phyloP scores from a whole-genome alignment of 345 rosid species.

The Citrus glauca region DNA sequence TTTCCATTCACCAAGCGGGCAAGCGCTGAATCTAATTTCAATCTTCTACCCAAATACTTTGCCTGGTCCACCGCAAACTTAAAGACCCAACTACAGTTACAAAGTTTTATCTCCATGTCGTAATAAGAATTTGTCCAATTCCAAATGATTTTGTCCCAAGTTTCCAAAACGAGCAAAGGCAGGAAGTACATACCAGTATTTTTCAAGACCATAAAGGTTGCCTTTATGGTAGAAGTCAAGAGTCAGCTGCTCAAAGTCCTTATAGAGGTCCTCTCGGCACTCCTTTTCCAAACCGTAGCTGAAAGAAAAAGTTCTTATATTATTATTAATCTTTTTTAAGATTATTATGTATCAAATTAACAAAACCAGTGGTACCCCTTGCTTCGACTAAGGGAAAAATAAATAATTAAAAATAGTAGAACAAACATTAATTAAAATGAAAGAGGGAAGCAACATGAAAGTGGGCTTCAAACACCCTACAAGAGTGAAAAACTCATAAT shows the following conservation, averaged over 20 bases:
- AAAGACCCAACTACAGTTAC: not conserved
- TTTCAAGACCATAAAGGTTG: conserved; percentile 90
- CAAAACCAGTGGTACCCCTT: not conserved
- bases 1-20: not conserved
- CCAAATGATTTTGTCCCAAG: not conserved
- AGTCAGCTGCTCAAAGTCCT: conserved; percentile 80
- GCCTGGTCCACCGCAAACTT: not conserved
- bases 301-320: conserved; percentile 7
- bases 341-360: not conserved
- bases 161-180: not conserved
- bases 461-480: not conserved
- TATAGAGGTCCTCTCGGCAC: conserved; percentile 67
- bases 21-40: not conserved
- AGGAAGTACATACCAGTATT: conserved; percentile 61
- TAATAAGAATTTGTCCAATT: not conserved
- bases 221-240: conserved; percentile 78
- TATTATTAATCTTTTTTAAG: too few relatives aligned
- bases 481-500: not conserved
- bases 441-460: not conserved
- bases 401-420: not conserved
- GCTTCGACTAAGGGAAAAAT: not conserved
- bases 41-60: not conserved
- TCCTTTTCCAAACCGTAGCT: conserved; percentile 95
- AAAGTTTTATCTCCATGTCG: not conserved
- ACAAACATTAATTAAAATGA: conserved; percentile 2